phyloP scores from a whole-genome alignment of 257 asterid species.

The Solanum virginianum region DNA sequence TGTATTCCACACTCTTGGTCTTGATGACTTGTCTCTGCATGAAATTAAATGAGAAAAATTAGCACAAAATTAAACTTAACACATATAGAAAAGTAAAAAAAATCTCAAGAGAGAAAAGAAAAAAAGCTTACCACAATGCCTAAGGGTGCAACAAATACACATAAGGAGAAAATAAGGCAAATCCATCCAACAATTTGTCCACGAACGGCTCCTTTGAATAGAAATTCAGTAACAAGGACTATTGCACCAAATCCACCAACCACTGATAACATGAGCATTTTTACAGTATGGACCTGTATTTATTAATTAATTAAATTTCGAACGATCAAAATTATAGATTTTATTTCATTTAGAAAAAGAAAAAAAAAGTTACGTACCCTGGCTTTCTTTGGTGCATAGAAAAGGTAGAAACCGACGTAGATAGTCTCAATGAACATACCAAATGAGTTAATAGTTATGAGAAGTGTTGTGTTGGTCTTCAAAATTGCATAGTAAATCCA shows the following conservation, averaged over 20 bases:
- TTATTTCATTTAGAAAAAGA: neutral
- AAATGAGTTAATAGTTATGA: slow-evolving; percentile 51
- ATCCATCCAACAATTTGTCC: slow-evolving; percentile 51
- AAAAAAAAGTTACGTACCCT: slow-evolving; percentile 12
- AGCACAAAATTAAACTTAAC: neutral
- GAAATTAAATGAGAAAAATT: neutral
- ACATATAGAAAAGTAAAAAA: neutral
- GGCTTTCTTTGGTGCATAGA: slow-evolving; percentile 31
- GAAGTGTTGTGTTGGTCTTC: slow-evolving; percentile 46
- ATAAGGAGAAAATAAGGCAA: slow-evolving; percentile 43
- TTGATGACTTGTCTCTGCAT: slow-evolving; percentile 41
- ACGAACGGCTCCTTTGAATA: slow-evolving; percentile 23
- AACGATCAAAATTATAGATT: neutral
- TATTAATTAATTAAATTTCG: neutral
- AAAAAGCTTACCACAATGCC: slow-evolving; percentile 24
- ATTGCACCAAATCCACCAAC: slow-evolving; percentile 39
- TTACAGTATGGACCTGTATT: slow-evolving; percentile 33
- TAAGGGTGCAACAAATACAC: slow-evolving; percentile 65
- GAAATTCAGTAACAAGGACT: slow-evolving; percentile 24
- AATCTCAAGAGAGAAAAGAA: too few relatives aligned
- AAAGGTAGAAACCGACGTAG: slow-evolving; percentile 38
- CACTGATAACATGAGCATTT: slow-evolving; percentile 23
- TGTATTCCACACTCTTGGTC: slow-evolving; percentile 38
- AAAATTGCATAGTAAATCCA: slow-evolving; percentile 68
- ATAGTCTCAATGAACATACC: slow-evolving; percentile 44